A percentile compares a stretch with the other conserved stretches of the same genome.
These are phyloP conservation scores for Trichosporon inkin DNA, from an alignment of 1,284 basidiomycete genomes.

Conservation along the genomic window DNA sequence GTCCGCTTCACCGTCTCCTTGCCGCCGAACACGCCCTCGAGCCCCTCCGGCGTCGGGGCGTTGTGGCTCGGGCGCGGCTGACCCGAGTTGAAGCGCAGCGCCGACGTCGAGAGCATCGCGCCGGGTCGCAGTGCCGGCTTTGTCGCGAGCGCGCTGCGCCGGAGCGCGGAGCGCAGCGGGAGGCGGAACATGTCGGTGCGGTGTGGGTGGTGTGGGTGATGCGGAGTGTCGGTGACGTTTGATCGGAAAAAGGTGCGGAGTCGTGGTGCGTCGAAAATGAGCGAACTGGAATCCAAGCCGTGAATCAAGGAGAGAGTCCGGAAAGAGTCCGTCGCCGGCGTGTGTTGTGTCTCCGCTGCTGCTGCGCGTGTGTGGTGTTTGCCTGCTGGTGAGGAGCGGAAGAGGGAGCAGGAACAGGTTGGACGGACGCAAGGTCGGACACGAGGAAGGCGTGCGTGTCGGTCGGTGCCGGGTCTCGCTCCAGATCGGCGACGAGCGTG, in stretches of 20 bases:
- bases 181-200: slow-evolving; percentile 16
- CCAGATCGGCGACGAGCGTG: slow-evolving; percentile 1
- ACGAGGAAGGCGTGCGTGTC: not conserved
- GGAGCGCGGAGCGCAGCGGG: slow-evolving; percentile 8
- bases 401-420: not conserved
- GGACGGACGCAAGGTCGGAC: not conserved
- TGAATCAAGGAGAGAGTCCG: not conserved
- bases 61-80: slow-evolving; percentile 37
- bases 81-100: slow-evolving; percentile 18
- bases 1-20: slow-evolving; percentile 2
- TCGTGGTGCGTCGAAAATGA: not conserved
- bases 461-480: slow-evolving; percentile 1
- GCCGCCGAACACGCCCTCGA: slow-evolving; percentile 45
- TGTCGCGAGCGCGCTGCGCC: slow-evolving; percentile 6
- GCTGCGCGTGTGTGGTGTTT: not conserved
- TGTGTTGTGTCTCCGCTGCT: too few relatives aligned
- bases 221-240: not conserved
- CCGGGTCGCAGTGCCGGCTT: slow-evolving; percentile 23
- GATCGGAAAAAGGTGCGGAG: not conserved
- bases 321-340: too few relatives aligned
- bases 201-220: too few relatives aligned
- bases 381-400: slow-evolving; percentile 11
- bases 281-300: not conserved
- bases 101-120: slow-evolving; percentile 14
- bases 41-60: slow-evolving; percentile 39